phyloP scores from a whole-genome alignment of 2,329 filamentous ascomycete species.

The Beauveria asiatica region DNA sequence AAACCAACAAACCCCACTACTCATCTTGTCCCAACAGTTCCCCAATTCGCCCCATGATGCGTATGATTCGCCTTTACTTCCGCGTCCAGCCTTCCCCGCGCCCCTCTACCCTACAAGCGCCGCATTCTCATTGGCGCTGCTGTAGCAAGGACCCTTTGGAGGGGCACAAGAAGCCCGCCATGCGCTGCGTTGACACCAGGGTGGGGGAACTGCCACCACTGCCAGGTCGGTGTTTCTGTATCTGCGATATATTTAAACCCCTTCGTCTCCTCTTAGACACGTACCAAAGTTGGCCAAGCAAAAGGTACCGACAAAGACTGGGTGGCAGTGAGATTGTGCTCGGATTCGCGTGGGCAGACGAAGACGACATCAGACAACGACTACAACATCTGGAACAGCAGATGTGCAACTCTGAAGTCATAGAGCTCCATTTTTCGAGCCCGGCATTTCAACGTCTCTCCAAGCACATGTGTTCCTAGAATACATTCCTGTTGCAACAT shows the following conservation, averaged over 20 bases:
- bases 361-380: neutral
- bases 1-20: too few species aligned
- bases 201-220: neutral
- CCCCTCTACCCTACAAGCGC: slow-evolving; percentile 4
- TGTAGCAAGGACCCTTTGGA: neutral
- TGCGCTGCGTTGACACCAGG: neutral
- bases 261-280: neutral
- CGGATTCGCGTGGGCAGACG: neutral
- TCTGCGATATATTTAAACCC: neutral
- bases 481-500: too few species aligned
- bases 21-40: too few species aligned
- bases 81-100: too few species aligned
- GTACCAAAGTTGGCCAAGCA: neutral
- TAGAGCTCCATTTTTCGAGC: neutral
- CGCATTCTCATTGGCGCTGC: slow-evolving; percentile 1
- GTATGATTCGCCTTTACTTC: too few species aligned
- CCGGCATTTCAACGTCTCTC: neutral
- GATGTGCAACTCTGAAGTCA: neutral
- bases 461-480: too few species aligned
- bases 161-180: neutral
- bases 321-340: neutral
- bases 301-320: neutral
- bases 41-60: too few species aligned
- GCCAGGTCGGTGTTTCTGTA: neutral
- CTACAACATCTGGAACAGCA: neutral